phyloP scores from a whole-genome alignment of 2,329 filamentous ascomycete genomes.

The Hypoxylon sp. region DNA sequence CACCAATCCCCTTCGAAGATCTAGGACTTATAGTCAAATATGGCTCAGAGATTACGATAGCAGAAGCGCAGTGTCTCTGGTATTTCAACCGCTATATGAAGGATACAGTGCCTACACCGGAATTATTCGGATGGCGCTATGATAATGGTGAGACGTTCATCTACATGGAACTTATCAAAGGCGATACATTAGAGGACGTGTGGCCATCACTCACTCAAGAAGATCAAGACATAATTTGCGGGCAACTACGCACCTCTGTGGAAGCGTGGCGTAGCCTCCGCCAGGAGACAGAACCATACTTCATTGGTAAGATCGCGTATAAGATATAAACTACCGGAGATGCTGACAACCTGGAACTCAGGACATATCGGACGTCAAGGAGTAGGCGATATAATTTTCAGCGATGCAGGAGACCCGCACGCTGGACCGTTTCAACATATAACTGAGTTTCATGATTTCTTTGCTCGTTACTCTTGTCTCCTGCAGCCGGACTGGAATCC shows the following conservation, averaged over 20 bases:
- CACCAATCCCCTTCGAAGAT: conserved; percentile 31
- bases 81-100: conserved; percentile 39
- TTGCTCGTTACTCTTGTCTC: conserved; percentile 29
- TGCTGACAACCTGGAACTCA: conserved; percentile 21
- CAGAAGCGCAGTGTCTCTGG: conserved; percentile 40
- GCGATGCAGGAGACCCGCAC: conserved; percentile 26
- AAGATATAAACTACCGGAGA: too few relatives aligned
- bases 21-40: conserved; percentile 41
- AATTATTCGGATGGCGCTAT: conserved; percentile 34
- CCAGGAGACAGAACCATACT: conserved; percentile 36
- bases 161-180: conserved; percentile 39
- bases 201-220: conserved; percentile 33
- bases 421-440: conserved; percentile 37
- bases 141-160: conserved; percentile 40
- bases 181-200: conserved; percentile 31
- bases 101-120: conserved; percentile 32
- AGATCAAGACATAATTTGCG: conserved; percentile 31
- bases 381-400: conserved; percentile 39
- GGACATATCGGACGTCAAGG: conserved; percentile 43
- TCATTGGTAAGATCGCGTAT: conserved; percentile 25
- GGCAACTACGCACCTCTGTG: conserved; percentile 28
- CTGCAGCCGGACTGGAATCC: conserved; percentile 24
- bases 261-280: conserved; percentile 34
- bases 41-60: conserved; percentile 37
- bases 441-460: conserved; percentile 39